These are phyloP conservation scores for Nymphaea colorata DNA, from an alignment of 164 flowering plant genomes.

Conservation along the genomic window DNA sequence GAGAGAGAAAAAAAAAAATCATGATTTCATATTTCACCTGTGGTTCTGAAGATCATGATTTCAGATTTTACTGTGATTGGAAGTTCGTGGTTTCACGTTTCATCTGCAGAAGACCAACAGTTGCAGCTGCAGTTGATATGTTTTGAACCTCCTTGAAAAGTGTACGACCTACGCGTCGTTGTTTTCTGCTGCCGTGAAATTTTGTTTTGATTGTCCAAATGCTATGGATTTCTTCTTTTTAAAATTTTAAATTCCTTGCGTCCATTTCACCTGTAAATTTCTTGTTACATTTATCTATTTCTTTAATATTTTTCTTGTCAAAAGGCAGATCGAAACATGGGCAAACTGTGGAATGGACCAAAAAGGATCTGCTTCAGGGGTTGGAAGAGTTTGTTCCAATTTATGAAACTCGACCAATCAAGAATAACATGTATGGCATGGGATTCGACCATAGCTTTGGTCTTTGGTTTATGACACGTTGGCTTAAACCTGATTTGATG, in stretches of 20 bases:
- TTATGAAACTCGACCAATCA: conserved; percentile 86
- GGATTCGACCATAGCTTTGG: conserved; percentile 99
- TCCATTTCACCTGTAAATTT: neutral
- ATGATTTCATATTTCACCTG: no score
- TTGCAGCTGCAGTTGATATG: no score
- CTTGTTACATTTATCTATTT: neutral
- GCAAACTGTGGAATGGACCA: conserved; percentile 77
- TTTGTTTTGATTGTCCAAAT: neutral
- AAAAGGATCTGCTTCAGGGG: conserved; percentile 80
- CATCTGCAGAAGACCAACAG: no score
- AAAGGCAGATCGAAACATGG: conserved; percentile 99
- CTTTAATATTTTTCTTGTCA: conserved; percentile 28
- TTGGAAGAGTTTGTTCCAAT: conserved; percentile 95
- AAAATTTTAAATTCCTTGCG: neutral
- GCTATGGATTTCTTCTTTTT: neutral
- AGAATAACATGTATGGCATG: conserved; percentile 93
- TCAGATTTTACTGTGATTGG: no score
- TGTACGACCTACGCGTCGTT: no score
- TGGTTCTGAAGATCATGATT: no score
- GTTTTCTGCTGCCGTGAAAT: no score
- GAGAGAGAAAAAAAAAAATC: no score
- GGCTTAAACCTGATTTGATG: conserved; percentile 93
- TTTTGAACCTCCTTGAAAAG: no score
- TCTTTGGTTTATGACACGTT: conserved; percentile 89
- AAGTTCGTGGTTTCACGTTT: no score